These are phyloP conservation scores for Metarhizium anisopliae DNA, from an alignment of 2,329 filamentous ascomycete species.

Conservation along the genomic window DNA sequence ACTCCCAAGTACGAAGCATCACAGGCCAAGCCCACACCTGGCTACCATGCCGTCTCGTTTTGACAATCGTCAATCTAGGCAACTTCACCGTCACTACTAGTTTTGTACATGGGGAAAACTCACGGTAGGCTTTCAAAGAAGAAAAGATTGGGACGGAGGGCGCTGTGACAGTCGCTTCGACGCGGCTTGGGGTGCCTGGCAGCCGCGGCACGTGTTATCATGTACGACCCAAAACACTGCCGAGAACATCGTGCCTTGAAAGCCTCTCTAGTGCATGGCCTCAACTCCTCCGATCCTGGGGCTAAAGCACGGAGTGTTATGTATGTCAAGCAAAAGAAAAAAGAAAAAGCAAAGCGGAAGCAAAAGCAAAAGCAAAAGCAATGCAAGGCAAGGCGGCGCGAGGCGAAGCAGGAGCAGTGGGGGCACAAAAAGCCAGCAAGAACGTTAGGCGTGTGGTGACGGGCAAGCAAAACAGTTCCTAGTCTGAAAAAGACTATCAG, in stretches of 20 bases:
- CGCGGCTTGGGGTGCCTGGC: neutral
- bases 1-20: no score
- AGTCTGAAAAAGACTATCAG: neutral
- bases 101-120: neutral
- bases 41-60: neutral
- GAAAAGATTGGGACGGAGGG: neutral
- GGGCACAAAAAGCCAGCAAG: neutral
- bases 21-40: neutral
- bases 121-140: neutral
- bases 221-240: neutral
- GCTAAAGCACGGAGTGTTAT: neutral
- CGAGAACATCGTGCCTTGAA: neutral
- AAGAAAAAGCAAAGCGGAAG: conserved; percentile 3
- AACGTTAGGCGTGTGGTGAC: neutral
- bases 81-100: neutral
- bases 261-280: neutral
- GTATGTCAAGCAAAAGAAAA: conserved; percentile 2
- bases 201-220: neutral
- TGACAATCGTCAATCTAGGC: neutral
- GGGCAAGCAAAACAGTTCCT: neutral
- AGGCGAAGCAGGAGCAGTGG: conserved; percentile 2
- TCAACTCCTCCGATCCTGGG: neutral
- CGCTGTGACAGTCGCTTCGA: neutral
- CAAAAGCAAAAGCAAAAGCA: conserved; percentile 4
- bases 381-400: conserved; percentile 5